Evolutionary conservation across 768 basidiomycete genomes (phyloP).

Genomic region (Auricularia sp.): DNA sequence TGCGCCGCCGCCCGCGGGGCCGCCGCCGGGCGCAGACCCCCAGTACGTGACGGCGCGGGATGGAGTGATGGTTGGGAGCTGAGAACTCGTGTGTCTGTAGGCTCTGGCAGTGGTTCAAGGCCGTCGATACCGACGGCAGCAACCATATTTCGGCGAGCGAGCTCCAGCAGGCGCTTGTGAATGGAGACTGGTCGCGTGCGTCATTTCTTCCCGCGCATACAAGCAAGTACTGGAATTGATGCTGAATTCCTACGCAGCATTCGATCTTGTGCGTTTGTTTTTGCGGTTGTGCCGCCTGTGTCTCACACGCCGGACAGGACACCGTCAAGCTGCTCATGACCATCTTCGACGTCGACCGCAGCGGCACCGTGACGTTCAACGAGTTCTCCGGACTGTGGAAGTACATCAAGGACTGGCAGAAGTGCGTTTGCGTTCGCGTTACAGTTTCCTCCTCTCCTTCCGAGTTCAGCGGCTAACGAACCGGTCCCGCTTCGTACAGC

Average conservation of each 20-base stretch:
- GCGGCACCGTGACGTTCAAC: conserved; percentile 70
- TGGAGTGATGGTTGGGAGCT: neutral
- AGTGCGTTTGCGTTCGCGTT: neutral
- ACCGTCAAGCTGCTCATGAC: conserved; percentile 80
- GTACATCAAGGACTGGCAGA: conserved; percentile 81
- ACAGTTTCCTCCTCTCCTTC: too few relatives aligned
- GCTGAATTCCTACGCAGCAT: neutral
- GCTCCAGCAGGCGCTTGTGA: conserved; percentile 41
- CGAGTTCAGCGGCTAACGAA: neutral
- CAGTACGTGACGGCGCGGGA: conserved; percentile 38
- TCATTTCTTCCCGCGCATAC: too few relatives aligned
- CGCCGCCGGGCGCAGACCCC: conserved; percentile 64
- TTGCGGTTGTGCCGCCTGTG: neutral
- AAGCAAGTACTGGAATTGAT: neutral
- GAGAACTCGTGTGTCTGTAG: conserved; percentile 26
- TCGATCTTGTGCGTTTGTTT: neutral
- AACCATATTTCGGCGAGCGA: conserved; percentile 48
- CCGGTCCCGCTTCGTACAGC: neutral
- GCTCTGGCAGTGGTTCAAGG: conserved; percentile 61
- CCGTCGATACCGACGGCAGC: conserved; percentile 63
- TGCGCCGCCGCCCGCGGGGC: conserved; percentile 21
- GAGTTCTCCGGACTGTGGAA: conserved; percentile 71
- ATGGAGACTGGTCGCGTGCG: conserved; percentile 73
- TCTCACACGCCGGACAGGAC: conserved; percentile 55
- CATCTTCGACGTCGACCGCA: conserved; percentile 71